Percentiles rank a stretch among this genome's conserved stretches.
Evolutionary conservation across 805 yeast species (phyloP).

Genomic region (Teunomyces tritomae): DNA sequence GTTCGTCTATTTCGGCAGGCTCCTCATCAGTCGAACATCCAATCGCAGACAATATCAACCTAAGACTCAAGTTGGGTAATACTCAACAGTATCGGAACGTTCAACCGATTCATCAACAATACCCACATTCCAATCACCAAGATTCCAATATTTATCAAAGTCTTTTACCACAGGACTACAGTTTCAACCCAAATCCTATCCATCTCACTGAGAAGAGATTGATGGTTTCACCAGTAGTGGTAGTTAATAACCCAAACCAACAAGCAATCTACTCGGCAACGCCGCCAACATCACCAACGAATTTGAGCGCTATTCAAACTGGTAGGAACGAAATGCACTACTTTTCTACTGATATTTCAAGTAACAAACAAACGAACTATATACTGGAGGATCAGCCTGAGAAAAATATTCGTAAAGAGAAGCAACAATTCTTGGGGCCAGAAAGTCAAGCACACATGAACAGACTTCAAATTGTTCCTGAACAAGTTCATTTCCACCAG

Average conservation of each 20-base stretch:
- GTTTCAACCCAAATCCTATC: background rate
- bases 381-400: background rate
- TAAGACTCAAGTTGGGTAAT: conserved; percentile 8
- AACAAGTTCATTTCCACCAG: background rate
- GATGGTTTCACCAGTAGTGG: conserved; percentile 6
- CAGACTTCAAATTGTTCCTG: background rate
- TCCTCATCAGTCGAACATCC: background rate
- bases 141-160: background rate
- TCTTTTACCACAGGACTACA: background rate
- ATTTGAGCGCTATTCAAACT: background rate
- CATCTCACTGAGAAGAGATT: background rate
- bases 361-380: background rate
- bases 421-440: background rate
- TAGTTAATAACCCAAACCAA: background rate
- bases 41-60: conserved; percentile 7
- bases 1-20: background rate
- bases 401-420: background rate
- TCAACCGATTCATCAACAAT: background rate
- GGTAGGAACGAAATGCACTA: background rate
- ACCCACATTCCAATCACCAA: background rate
- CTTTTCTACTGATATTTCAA: background rate
- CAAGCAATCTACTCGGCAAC: background rate
- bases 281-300: background rate
- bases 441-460: background rate
- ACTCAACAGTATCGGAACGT: background rate